Evolutionary conservation across 2,329 filamentous ascomycete genomes (phyloP).

Genomic region (Fusarium sp.): DNA sequence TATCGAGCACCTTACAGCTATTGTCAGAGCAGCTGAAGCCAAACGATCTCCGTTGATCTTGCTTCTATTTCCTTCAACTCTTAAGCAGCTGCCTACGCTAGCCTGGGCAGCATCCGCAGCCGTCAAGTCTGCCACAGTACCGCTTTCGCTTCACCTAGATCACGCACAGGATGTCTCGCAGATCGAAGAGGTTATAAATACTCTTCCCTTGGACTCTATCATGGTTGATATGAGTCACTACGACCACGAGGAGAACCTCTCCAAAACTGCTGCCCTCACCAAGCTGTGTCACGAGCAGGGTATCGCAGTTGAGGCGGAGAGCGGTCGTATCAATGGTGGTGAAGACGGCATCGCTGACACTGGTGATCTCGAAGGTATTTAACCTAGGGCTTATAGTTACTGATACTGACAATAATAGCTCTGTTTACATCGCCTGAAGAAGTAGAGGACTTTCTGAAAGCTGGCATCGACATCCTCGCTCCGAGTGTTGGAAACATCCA

Average conservation of each 20-base stretch:
- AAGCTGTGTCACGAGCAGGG: conserved; percentile 3
- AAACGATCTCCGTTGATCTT: conserved; percentile 23
- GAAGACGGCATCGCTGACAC: conserved; percentile 77
- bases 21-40: conserved; percentile 26
- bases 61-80: conserved; percentile 16
- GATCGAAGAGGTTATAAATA: not conserved
- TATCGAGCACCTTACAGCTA: conserved; percentile 31
- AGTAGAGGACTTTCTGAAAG: conserved; percentile 75
- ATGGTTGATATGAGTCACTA: conserved; percentile 25
- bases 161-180: conserved; percentile 19
- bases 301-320: conserved; percentile 33
- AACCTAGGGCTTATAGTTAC: not conserved
- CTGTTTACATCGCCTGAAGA: conserved; percentile 73
- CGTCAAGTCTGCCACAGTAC: conserved; percentile 54
- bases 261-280: conserved; percentile 3
- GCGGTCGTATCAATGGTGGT: conserved; percentile 54
- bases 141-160: conserved; percentile 49
- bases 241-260: conserved; percentile 8
- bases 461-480: conserved; percentile 78
- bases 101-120: conserved; percentile 55
- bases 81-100: conserved; percentile 17
- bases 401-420: not conserved
- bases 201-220: conserved; percentile 22
- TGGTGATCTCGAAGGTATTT: conserved; percentile 56
- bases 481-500: conserved; percentile 83